Evolutionary conservation across 805 yeast species (phyloP), one percentile per base, ranked within the genome.

Genomic region (Pichia kluyveri): DNA sequence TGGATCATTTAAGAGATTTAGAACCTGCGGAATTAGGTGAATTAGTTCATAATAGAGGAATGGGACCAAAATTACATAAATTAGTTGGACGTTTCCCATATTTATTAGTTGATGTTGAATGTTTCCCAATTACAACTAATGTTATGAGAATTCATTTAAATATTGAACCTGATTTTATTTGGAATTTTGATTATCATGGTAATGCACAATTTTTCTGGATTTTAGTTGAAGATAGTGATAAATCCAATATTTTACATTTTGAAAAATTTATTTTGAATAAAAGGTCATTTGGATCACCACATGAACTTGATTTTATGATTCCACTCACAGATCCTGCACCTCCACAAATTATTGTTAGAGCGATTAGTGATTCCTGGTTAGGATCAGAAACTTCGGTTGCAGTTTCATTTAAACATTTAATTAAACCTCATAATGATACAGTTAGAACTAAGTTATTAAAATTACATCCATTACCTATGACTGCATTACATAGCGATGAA

Each of bases 311-410:
- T 57, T 88, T 91, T 58, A 88, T 95, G 82, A 85, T 93, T 40
- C 99, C 99, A 0, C 66, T 90, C 46, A 70, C 84, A 3, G 95
- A 87, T 57, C 96, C 96, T 2, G 65, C 83, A n/a, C 97, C 97
- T 0, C 81, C 91, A 0, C 98, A 93, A 62, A 75, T 93, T 32
- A 77, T 87, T 8, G 80, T 91, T 4, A 73, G 89, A 45, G 83
- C 83, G 1, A 66, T 87, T 6, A 86, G 95, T 5, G 98, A 93
- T 59, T 66, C 77, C 1, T 95, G 97, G 96, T 75, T 88, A 18
- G 97, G 96, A 0, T 76, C 90, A 2, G 96, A 88, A 57, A 69
- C 86, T 0, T 71, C 73, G 0, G 84, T 80, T 51, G 75, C 89
- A 0, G 80, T 95, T 14, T 87, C 96, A 0, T 89, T 93, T 64